phyloP scores from a whole-genome alignment of 805 yeast species.

The Metschnikowia sp. region DNA sequence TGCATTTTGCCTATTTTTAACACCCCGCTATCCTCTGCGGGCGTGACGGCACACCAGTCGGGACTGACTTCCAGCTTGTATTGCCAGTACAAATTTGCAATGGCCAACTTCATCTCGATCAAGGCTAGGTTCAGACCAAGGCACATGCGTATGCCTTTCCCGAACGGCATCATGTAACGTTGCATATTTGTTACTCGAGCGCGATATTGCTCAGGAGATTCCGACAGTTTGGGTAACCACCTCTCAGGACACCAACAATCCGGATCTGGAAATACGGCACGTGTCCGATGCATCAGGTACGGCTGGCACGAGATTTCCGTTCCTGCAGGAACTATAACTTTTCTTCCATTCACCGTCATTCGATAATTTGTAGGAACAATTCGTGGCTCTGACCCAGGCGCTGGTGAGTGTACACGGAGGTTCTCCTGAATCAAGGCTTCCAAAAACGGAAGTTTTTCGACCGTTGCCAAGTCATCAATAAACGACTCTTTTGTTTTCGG shows the following conservation, averaged over 20 bases:
- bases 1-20: conserved; percentile 15
- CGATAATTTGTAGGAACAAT: conserved; percentile 30
- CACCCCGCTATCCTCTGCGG: conserved; percentile 9
- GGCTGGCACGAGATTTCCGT: conserved; percentile 64
- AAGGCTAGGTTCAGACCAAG: conserved; percentile 66
- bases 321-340: conserved; percentile 43
- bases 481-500: conserved; percentile 19
- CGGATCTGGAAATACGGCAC: conserved; percentile 48
- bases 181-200: conserved; percentile 44
- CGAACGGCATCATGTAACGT: conserved; percentile 62
- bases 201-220: conserved; percentile 27
- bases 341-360: conserved; percentile 11
- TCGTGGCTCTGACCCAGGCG: conserved; percentile 73
- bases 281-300: conserved; percentile 56
- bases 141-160: conserved; percentile 72
- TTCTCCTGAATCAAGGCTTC: conserved; percentile 62
- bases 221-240: conserved; percentile 48
- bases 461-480: conserved; percentile 30
- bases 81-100: conserved; percentile 52
- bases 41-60: conserved; percentile 40
- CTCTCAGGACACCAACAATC: conserved; percentile 53
- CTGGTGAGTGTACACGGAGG: conserved; percentile 61
- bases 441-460: conserved; percentile 55
- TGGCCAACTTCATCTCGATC: conserved; percentile 58
- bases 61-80: conserved; percentile 30